Evolutionary conservation across 345 rosid genomes (phyloP), one percentile per base, ranked within the genome.

Genomic region (Populus simonii): DNA sequence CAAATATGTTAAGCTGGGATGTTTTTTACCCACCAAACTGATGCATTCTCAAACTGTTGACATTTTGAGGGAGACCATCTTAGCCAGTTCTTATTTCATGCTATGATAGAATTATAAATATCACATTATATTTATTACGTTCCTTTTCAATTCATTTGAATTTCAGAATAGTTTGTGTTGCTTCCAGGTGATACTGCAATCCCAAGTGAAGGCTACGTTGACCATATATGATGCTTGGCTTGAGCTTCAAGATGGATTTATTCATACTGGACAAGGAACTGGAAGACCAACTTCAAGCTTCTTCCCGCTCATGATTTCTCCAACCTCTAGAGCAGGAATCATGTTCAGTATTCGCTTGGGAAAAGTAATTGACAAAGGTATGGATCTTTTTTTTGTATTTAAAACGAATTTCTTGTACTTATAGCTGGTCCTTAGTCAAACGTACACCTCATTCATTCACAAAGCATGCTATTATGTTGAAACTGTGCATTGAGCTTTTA

Each of bases 171-270:
- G 49, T 80, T 67, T 67, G 31, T 75, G 67, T 68, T 38, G 39
- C 62, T 82, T 84, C 71, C 88, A 95, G 99, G 93, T 95, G 79
- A 92, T 87, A 79, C 86, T 93, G 66, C 96, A 93, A 82, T 95
- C 98, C 36, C 93, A 92, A 84, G 92, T 95, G 81, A 93, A 93
- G 84, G 97, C 97, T 80, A 83, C 90, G 66, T 82, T 93, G 88
- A 91, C 91, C 53, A 85, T 96, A 70, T 80, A 81, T 73, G 98
- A 96, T 88, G 90, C 96, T 77, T 92, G 98, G 94, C 93, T 96
- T 83, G 94, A 93, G 78, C 97, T 92, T 82, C 94, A 93, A 92
- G 92, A 85, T 80, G 99, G 98, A 70, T 93, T 96, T 87, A 79
- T 87, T 80, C 97, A 92, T 80, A 80, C 81, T 62, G 88, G 90